These are phyloP conservation scores for Exophiala aquamarina DNA, from an alignment of 2,329 filamentous ascomycete genomes.

Conservation along the genomic window DNA sequence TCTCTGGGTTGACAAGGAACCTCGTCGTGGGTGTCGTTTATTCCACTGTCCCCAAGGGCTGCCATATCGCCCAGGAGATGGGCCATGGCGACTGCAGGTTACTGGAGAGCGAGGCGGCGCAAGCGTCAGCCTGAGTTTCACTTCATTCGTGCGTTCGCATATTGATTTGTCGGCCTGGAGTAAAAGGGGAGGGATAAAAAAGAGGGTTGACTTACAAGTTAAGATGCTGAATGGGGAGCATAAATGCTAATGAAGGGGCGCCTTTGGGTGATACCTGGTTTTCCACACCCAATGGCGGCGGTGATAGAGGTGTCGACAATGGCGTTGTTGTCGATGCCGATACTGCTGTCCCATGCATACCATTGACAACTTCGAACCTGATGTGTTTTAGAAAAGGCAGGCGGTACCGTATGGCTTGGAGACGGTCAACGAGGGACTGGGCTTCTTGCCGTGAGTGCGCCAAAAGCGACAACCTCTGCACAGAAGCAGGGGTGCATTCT, in stretches of 20 bases:
- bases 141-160: no score
- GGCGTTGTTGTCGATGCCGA: background rate
- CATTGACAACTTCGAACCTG: constrained; percentile 10
- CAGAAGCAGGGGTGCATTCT: constrained; percentile 11
- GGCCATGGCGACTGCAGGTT: constrained; percentile 7
- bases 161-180: no score
- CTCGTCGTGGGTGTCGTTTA: no score
- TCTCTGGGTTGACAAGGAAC: no score
- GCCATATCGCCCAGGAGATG: constrained; percentile 14
- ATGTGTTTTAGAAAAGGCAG: constrained; percentile 4
- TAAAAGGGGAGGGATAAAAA: background rate
- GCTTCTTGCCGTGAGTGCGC: constrained; percentile 7
- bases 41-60: constrained; percentile 2
- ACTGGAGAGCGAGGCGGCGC: no score
- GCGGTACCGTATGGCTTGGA: constrained; percentile 8
- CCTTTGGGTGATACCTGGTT: no score
- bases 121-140: no score
- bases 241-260: background rate
- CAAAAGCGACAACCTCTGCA: constrained; percentile 5
- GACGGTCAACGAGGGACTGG: constrained; percentile 9
- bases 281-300: no score
- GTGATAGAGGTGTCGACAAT: background rate
- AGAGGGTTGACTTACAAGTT: constrained; percentile 7
- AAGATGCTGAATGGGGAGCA: constrained; percentile 7
- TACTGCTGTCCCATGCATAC: background rate